Conservation (phyloP, 2,329 filamentous ascomycete genomes). For the Paraconiothyrium sp. region DNA sequence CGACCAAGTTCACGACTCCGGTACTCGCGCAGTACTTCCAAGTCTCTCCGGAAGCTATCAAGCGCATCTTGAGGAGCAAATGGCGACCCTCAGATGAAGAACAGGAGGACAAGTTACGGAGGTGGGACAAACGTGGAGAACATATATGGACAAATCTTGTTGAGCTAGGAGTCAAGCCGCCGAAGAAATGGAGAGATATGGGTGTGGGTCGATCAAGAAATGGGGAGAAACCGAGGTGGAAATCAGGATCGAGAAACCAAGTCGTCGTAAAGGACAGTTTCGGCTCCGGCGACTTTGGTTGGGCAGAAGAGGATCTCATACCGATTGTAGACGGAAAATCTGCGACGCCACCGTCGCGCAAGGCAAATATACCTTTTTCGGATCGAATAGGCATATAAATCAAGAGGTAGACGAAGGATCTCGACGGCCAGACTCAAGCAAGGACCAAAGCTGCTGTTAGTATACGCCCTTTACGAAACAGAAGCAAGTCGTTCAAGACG, state of each 20-base stretch:
- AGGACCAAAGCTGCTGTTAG: no score
- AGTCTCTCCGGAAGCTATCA: constrained; percentile 86
- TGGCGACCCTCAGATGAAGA: constrained; percentile 69
- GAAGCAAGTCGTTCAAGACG: no score
- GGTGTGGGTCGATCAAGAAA: constrained; percentile 48
- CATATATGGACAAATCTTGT: constrained; percentile 60
- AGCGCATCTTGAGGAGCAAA: constrained; percentile 83
- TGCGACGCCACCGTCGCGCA: constrained; percentile 1
- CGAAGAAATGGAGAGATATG: constrained; percentile 61
- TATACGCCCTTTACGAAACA: no score
- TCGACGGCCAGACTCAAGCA: not conserved
- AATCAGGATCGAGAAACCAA: constrained; percentile 38
- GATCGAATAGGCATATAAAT: constrained; percentile 18
- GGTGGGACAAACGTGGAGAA: constrained; percentile 60
- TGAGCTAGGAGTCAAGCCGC: constrained; percentile 64
- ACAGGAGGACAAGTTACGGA: constrained; percentile 51
- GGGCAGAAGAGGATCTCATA: constrained; percentile 38
- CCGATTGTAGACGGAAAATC: constrained; percentile 37
- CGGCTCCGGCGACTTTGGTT: constrained; percentile 22
- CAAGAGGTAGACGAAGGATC: not conserved
- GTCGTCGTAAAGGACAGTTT: constrained; percentile 41
- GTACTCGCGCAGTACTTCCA: constrained; percentile 81
- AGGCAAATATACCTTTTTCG: constrained; percentile 11
- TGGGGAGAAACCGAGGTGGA: constrained; percentile 46
- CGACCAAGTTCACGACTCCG: constrained; percentile 77